Evolutionary conservation across 2,329 filamentous ascomycete species (phyloP).

Genomic region (Colletotrichum sp.): DNA sequence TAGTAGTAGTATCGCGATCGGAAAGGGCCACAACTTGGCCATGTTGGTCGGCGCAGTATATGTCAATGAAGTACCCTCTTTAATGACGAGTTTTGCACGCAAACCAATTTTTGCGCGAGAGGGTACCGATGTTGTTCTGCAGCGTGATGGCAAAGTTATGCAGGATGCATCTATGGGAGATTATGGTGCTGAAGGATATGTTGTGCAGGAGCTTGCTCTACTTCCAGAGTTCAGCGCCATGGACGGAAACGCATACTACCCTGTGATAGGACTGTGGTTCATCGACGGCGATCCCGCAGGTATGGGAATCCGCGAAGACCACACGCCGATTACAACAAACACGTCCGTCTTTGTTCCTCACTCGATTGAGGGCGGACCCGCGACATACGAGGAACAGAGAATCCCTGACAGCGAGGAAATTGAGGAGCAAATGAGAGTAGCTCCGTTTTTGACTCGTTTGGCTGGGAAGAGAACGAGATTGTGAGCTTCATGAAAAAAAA

Average conservation of each 20-base stretch:
- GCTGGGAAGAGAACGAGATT: not conserved
- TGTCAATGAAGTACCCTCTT: not conserved
- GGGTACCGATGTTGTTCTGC: not conserved
- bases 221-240: not conserved
- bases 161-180: not conserved
- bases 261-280: not conserved
- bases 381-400: not conserved
- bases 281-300: not conserved
- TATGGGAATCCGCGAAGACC: not conserved
- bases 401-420: not conserved
- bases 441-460: not conserved
- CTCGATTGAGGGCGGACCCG: not conserved
- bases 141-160: not conserved
- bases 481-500: not conserved
- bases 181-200: not conserved
- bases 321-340: not conserved
- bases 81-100: not conserved
- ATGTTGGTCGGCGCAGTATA: not conserved
- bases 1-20: not conserved
- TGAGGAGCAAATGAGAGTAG: not conserved
- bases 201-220: not conserved
- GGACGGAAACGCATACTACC: not conserved
- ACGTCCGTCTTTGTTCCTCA: not conserved
- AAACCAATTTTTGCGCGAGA: constrained; percentile 3
- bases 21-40: not conserved